A percentile compares a stretch with the other conserved stretches of the same genome.
phyloP scores from a whole-genome alignment of 1,284 basidiomycete genomes.

The Malassezia brasiliensis region DNA sequence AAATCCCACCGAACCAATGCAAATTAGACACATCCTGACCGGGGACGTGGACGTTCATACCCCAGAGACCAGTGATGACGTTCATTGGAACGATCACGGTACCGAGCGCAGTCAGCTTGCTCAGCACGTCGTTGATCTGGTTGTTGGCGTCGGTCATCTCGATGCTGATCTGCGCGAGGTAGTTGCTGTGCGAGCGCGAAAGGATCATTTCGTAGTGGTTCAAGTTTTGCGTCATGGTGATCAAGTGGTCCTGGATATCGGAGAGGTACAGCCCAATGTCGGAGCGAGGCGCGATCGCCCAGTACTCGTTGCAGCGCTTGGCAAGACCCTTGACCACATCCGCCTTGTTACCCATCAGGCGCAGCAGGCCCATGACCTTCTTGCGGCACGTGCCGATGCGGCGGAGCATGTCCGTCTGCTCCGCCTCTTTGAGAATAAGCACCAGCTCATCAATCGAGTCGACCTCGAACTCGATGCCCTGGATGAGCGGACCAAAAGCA shows the following conservation, averaged over 20 bases:
- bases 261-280: conserved; percentile 94
- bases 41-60: conserved; percentile 47
- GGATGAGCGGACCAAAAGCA: conserved; percentile 95
- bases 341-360: conserved; percentile 96
- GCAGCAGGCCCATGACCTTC: conserved; percentile 94
- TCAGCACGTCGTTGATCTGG: conserved; percentile 93
- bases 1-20: conserved; percentile 43
- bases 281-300: conserved; percentile 92
- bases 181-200: conserved; percentile 97
- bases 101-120: conserved; percentile 95
- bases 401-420: conserved; percentile 69
- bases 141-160: conserved; percentile 86
- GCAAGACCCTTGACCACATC: conserved; percentile 98
- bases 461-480: conserved; percentile 97
- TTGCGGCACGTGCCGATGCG: conserved; percentile 90
- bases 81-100: conserved; percentile 71
- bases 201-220: conserved; percentile 65
- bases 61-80: conserved; percentile 48
- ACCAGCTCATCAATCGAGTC: conserved; percentile 98
- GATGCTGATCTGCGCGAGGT: conserved; percentile 45
- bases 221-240: conserved; percentile 95
- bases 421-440: conserved; percentile 77
- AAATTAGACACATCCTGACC: conserved; percentile 38
- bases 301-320: conserved; percentile 94
- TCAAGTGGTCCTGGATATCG: conserved; percentile 82